Conservation (phyloP, 164 flowering plant species). For the Aristolochia fimbriata region DNA sequence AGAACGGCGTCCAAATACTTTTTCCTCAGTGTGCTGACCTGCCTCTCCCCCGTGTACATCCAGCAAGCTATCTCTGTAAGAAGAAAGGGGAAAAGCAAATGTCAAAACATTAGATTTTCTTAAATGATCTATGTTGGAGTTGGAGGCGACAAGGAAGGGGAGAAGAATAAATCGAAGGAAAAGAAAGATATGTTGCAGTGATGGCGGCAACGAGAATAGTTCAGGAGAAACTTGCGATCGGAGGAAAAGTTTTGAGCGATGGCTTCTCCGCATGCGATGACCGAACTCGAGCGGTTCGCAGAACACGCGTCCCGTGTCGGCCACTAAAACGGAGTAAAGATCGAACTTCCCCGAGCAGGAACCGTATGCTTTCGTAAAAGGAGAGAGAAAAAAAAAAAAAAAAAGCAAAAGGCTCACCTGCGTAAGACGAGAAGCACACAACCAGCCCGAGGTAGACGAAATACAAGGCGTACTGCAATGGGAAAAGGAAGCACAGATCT, state of each 20-base stretch:
- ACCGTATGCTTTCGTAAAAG: background rate
- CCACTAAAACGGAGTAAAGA: background rate
- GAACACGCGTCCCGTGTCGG: background rate
- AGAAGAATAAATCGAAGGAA: background rate
- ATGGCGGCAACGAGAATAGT: too few relatives aligned
- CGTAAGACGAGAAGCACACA: constrained; percentile 84
- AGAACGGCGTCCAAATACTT: constrained; percentile 86
- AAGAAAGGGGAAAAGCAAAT: background rate
- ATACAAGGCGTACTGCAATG: constrained; percentile 83
- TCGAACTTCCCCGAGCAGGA: background rate
- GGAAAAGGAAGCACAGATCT: background rate
- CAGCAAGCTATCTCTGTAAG: constrained; percentile 82
- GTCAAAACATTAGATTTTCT: background rate
- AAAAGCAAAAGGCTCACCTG: constrained; percentile 34
- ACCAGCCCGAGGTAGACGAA: constrained; percentile 87
- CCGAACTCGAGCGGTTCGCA: background rate
- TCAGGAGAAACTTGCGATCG: too few relatives aligned
- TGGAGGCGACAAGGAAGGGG: background rate
- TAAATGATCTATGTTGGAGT: background rate
- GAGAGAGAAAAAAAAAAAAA: background rate
- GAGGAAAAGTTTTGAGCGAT: too few relatives aligned
- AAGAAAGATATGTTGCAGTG: background rate
- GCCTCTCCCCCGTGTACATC: constrained; percentile 99
- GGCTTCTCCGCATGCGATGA: background rate
- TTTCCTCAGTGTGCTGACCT: constrained; percentile 69